These are phyloP conservation scores for Penicillium sp. DNA, from an alignment of 2,329 filamentous ascomycete species.

Conservation along the genomic window DNA sequence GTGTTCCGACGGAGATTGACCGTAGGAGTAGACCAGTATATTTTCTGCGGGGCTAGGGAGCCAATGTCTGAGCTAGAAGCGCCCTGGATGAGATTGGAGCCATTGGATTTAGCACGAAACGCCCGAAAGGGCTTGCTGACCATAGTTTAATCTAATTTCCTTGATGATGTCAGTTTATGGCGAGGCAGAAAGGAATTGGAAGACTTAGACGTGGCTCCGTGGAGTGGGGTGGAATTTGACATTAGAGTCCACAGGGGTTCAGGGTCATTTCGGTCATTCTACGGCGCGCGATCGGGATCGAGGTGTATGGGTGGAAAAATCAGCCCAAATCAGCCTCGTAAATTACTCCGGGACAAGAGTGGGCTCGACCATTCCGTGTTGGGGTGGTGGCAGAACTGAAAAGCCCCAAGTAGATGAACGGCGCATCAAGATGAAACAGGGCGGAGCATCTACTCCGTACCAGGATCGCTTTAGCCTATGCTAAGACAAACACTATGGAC, in stretches of 20 bases:
- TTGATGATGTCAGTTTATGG: neutral
- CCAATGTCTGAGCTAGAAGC: slow-evolving; percentile 6
- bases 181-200: neutral
- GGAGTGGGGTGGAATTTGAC: slow-evolving; percentile 9
- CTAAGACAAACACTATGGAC: neutral
- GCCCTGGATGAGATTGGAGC: neutral
- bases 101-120: slow-evolving; percentile 9
- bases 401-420: slow-evolving; percentile 15
- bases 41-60: slow-evolving; percentile 4
- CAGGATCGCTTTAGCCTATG: neutral
- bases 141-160: slow-evolving; percentile 10
- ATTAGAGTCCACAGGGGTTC: slow-evolving; percentile 3
- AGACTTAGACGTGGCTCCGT: neutral
- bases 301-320: slow-evolving; percentile 13
- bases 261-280: slow-evolving; percentile 7
- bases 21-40: neutral
- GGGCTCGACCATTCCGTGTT: slow-evolving; percentile 14
- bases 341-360: slow-evolving; percentile 17
- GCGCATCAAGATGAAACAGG: slow-evolving; percentile 23
- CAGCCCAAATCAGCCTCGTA: neutral
- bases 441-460: slow-evolving; percentile 10
- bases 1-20: slow-evolving; percentile 5
- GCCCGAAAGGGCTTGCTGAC: slow-evolving; percentile 1
- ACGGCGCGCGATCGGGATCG: neutral
- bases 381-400: slow-evolving; percentile 12